Evolutionary conservation across 768 basidiomycete genomes (phyloP), one percentile per base, ranked within the genome.

Genomic region (Tulasnella sp.): DNA sequence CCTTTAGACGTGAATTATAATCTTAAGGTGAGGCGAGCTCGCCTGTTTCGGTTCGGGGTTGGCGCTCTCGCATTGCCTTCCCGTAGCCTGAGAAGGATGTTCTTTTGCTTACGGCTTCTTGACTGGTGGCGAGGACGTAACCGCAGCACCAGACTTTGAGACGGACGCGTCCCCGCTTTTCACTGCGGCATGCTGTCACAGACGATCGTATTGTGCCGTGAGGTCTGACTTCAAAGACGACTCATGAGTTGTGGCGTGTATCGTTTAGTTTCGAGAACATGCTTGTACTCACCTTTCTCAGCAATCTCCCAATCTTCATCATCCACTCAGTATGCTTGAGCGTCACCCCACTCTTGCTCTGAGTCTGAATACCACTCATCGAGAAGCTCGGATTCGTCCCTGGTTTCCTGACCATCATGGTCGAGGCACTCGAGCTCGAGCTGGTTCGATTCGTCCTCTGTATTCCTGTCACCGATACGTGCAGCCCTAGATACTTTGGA

Each of bases 201-300:
- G 76, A 22, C 96, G 85, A 72, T 98, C 98, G 72, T 88, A 99
- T 66, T 97, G 92, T 72, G 98, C 98, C 31, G 96, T 98, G 66
- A 99, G 97, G 73, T 99, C 96, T 96, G 69, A 51, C 61, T 43
- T n/a, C 15, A 63, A 29, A 8, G 34, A 15, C 46, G 25, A 43
- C 42, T 15, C 27, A 2, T 45, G 24, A 30, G 19, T 59, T 50
- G n/a, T n/a, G n/a, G n/a, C 44, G 30, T 49, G 27, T 25, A 59
- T 27, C 30, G 24, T n/a, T 1, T 41, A 15, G 17, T 52, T 22
- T 46, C n/a, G n/a, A 27, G 22, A 45, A 77, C 44, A 64, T n/a
- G n/a, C n/a, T n/a, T n/a, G n/a, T n/a, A n/a, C n/a, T n/a, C n/a
- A 84, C 91, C 85, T 78, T 85, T 73, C 71, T 91, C 88, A 53